These are phyloP conservation scores for Phaseolus lunatus DNA, from an alignment of 306 rosid genomes.

Conservation along the genomic window DNA sequence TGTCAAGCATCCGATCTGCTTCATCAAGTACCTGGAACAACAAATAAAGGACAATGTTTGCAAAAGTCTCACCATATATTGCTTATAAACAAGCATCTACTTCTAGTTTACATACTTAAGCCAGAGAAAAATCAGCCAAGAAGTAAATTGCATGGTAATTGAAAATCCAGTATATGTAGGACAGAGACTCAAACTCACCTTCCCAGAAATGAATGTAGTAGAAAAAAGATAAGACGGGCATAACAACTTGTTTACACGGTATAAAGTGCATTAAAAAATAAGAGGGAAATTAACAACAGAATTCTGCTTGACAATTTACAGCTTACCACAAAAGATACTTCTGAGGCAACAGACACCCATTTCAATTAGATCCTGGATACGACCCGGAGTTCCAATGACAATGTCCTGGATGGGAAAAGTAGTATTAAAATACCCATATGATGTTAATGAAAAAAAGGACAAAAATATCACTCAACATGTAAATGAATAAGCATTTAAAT, in stretches of 20 bases:
- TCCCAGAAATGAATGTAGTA: not conserved
- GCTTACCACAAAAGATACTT: constrained; percentile 90
- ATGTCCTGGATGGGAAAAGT: constrained; percentile 65
- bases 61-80: constrained; percentile 19
- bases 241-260: not conserved
- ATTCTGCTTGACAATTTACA: constrained; percentile 20
- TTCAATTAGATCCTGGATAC: constrained; percentile 88
- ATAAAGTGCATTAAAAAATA: constrained; percentile 7
- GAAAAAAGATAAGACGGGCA: not conserved
- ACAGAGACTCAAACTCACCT: constrained; percentile 3
- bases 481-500: constrained; percentile 26
- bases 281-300: constrained; percentile 23
- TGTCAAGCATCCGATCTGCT: constrained; percentile 98
- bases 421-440: not conserved
- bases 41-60: constrained; percentile 6
- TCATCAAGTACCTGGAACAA: constrained; percentile 87
- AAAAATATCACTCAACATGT: not conserved
- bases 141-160: not conserved
- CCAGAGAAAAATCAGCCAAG: not conserved
- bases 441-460: not conserved
- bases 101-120: constrained; percentile 10
- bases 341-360: constrained; percentile 81
- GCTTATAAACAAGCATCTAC: constrained; percentile 17
- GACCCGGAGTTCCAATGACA: constrained; percentile 97
- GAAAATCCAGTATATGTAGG: not conserved